Evolutionary conservation across 2,329 filamentous ascomycete genomes (phyloP), one percentile per base, ranked within the genome.

Genomic region (Alternaria brassicae): DNA sequence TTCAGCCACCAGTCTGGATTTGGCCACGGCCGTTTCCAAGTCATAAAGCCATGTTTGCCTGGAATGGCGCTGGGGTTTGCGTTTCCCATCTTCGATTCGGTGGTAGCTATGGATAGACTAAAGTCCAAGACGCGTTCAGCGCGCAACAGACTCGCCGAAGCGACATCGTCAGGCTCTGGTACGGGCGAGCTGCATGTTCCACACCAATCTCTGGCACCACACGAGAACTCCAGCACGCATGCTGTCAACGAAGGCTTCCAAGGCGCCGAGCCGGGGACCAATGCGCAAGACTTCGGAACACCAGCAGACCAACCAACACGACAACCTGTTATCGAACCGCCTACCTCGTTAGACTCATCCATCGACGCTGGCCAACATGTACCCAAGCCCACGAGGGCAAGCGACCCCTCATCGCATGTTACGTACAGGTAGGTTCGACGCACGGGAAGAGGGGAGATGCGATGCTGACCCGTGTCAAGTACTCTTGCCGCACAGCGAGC

Each of bases 301-400:
- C 60, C 66, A 12, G 56, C 54, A 25, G 58, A 64, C 30, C 61
- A 61, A n/a, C 60, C 64, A 53, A 62, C 55, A 34, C 63, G 17
- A 17, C 72, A 72, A 28, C 70, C 71, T 4, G 57, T 49, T 15
- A 34, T 69, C 27, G 73, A 76, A 37, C 74, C 74, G 7, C 74
- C 75, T 2, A 77, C 74, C 0, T 75, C 73, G 51, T 56, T 77
- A 40, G 67, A 75, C 51, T 77, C 74, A 15, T 76, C 75, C 28
- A 68, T 77, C 44, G 75, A 78, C 52, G 74, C 74, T 19, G 73
- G 72, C 36, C 63, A 64, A 27, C 68, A 70, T 36, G 71, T 77
- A 17, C 72, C 74, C 27, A 63, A 62, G 37, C 71, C 72, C 49
- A 59, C 68, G 30, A 65, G 62, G 58, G 53, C 67, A 60, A 63